Percentiles rank a stretch among this genome's conserved stretches.
phyloP scores from a whole-genome alignment of 805 yeast genomes.

The Candida xyloterini region DNA sequence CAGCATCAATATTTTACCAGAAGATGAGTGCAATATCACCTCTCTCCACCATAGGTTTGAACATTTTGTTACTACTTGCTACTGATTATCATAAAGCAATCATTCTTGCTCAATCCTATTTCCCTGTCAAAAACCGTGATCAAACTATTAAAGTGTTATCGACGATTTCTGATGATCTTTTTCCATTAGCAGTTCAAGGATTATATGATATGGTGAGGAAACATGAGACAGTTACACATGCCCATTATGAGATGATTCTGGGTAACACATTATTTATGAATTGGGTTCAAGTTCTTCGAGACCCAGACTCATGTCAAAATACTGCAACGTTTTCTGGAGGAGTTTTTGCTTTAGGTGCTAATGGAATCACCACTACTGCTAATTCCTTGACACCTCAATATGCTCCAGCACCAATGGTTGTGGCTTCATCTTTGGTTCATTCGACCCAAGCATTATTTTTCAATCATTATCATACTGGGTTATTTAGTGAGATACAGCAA shows the following conservation, averaged over 20 bases:
- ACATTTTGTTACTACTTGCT: conserved; percentile 11
- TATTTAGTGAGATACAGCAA: conserved; percentile 14
- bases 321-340: conserved; percentile 19
- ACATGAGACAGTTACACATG: conserved; percentile 8
- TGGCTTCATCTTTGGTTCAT: conserved; percentile 16
- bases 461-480: conserved; percentile 14
- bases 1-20: conserved; percentile 1
- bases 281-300: conserved; percentile 14
- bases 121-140: conserved; percentile 1
- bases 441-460: conserved; percentile 17
- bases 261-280: conserved; percentile 12
- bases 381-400: not conserved
- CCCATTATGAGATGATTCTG: conserved; percentile 16
- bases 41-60: conserved; percentile 3
- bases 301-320: conserved; percentile 7
- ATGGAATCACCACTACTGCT: not conserved
- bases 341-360: conserved; percentile 16
- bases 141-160: conserved; percentile 3
- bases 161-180: conserved; percentile 1
- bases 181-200: conserved; percentile 7
- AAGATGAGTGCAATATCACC: not conserved
- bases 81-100: conserved; percentile 7
- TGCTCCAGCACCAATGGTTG: conserved; percentile 9
- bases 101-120: conserved; percentile 3
- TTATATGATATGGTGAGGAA: conserved; percentile 9